Conservation (phyloP, 352 stramenopile species). For the Globisporangium abappressorium region DNA sequence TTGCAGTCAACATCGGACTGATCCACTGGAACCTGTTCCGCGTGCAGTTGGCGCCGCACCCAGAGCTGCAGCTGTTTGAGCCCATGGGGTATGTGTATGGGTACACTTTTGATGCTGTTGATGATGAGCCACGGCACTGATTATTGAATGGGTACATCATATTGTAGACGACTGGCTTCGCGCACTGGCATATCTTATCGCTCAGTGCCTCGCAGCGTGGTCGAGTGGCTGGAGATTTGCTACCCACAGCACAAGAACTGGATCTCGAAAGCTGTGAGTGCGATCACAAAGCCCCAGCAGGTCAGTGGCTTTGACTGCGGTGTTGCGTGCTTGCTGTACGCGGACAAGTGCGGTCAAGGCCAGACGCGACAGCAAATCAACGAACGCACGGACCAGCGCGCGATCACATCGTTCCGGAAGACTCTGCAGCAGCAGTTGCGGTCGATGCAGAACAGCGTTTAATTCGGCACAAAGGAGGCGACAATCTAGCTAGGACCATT, state of each 20-base stretch:
- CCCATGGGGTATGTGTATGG: constrained; percentile 62
- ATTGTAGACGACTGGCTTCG: constrained; percentile 40
- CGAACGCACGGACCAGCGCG: constrained; percentile 52
- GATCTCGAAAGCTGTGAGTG: constrained; percentile 54
- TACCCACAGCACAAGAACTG: constrained; percentile 66
- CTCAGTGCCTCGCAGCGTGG: constrained; percentile 70
- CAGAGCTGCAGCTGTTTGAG: constrained; percentile 86
- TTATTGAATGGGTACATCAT: no score
- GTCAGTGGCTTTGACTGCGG: constrained; percentile 89
- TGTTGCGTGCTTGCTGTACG: constrained; percentile 85
- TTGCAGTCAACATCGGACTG: constrained; percentile 74
- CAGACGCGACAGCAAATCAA: constrained; percentile 62
- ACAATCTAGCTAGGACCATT: neutral
- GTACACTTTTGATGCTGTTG: neutral
- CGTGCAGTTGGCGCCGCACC: constrained; percentile 59
- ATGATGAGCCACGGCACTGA: neutral
- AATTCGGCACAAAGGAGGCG: neutral
- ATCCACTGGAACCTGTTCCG: constrained; percentile 90
- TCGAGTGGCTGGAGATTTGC: constrained; percentile 82
- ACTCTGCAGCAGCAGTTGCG: constrained; percentile 42
- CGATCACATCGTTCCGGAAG: constrained; percentile 70
- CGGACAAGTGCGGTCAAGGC: constrained; percentile 76
- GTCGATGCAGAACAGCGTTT: constrained; percentile 14
- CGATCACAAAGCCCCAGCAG: constrained; percentile 84
- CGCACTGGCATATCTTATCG: constrained; percentile 64